These are phyloP conservation scores for Ceratobasidium theobromae DNA, from an alignment of 1,284 basidiomycete species.

Conservation along the genomic window DNA sequence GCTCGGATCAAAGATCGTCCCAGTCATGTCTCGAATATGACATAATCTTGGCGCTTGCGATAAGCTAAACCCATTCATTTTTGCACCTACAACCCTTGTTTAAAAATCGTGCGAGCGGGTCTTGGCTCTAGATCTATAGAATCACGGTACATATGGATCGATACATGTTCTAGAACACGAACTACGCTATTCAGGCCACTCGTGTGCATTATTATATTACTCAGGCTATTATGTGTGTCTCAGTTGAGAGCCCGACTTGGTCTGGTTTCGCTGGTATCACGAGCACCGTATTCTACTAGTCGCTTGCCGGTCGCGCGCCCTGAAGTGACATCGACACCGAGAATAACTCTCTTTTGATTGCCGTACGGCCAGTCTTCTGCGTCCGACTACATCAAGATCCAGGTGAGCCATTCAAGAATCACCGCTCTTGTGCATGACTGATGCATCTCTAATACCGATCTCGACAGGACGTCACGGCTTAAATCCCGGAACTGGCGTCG, in stretches of 20 bases:
- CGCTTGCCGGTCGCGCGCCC: background rate
- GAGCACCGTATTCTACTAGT: background rate
- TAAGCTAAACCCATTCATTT: background rate
- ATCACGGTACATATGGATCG: background rate
- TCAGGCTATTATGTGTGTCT: too few species aligned
- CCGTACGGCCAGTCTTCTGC: background rate
- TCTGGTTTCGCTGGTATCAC: background rate
- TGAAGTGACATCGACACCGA: background rate
- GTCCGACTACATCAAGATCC: background rate
- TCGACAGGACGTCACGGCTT: background rate
- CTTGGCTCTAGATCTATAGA: background rate
- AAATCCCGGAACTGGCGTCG: background rate
- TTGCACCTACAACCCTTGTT: background rate
- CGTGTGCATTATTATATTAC: too few species aligned
- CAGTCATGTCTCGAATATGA: conserved; percentile 25
- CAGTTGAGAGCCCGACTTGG: conserved; percentile 29
- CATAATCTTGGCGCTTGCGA: conserved; percentile 24
- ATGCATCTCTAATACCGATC: background rate
- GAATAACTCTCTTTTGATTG: conserved; percentile 5
- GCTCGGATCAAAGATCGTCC: conserved; percentile 20
- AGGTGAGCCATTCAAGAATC: too few species aligned
- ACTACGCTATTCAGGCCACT: too few species aligned
- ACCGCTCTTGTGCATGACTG: background rate
- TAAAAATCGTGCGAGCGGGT: too few species aligned
- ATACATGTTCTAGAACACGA: background rate